These are phyloP conservation scores for Helotiales sp. DNA, from an alignment of 2,329 filamentous ascomycete species.

Conservation along the genomic window DNA sequence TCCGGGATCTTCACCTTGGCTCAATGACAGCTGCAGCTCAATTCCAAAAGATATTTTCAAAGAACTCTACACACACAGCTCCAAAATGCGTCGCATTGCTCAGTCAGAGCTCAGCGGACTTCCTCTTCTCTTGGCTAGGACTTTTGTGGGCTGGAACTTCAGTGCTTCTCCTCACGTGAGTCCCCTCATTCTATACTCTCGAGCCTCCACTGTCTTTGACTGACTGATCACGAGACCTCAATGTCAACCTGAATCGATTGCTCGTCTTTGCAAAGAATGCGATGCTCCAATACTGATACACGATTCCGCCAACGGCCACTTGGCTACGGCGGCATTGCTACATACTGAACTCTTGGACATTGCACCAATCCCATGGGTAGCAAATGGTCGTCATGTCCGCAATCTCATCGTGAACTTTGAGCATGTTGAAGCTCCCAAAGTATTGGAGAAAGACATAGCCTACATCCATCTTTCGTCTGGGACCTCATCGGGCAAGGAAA, in stretches of 20 bases:
- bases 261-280: neutral
- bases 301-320: neutral
- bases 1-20: neutral
- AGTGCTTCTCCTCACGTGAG: constrained; percentile 57
- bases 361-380: neutral
- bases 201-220: constrained; percentile 9
- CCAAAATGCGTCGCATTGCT: constrained; percentile 49
- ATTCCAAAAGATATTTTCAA: neutral
- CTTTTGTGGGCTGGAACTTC: constrained; percentile 55
- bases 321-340: neutral
- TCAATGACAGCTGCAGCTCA: neutral
- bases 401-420: neutral
- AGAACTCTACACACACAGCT: neutral
- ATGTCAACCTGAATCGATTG: neutral
- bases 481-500: constrained; percentile 62
- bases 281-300: neutral
- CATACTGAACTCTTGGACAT: neutral
- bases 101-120: constrained; percentile 55
- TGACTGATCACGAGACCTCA: constrained; percentile 42
- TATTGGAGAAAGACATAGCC: constrained; percentile 41
- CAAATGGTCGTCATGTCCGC: neutral
- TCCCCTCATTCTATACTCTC: neutral
- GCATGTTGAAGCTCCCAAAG: neutral
- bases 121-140: constrained; percentile 60
- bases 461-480: constrained; percentile 66